phyloP scores from a whole-genome alignment of 2,329 filamentous ascomycete genomes.

The Calycina marina region DNA sequence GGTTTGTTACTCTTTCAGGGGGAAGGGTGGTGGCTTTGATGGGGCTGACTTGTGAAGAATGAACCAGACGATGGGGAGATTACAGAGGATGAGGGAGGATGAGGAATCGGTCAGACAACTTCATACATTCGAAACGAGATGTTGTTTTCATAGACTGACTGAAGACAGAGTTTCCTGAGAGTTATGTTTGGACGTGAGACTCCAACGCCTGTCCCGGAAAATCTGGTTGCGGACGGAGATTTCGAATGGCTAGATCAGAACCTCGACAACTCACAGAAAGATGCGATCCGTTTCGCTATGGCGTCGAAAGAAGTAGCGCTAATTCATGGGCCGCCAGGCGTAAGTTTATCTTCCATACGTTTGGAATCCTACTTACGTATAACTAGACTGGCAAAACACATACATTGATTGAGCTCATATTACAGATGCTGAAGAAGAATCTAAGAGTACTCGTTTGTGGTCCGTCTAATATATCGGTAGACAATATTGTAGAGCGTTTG shows the following conservation, averaged over 20 bases:
- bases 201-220: slow-evolving; percentile 32
- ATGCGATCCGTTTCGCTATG: slow-evolving; percentile 67
- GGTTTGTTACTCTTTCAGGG: slow-evolving; percentile 9
- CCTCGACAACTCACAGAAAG: slow-evolving; percentile 52
- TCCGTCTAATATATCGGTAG: slow-evolving; percentile 91
- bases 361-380: slow-evolving; percentile 1
- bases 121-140: no score
- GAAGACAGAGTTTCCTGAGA: slow-evolving; percentile 44
- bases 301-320: slow-evolving; percentile 69
- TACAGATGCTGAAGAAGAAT: slow-evolving; percentile 67
- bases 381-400: slow-evolving; percentile 81
- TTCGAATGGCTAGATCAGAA: slow-evolving; percentile 46
- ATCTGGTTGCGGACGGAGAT: slow-evolving; percentile 29
- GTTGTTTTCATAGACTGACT: no score
- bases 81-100: slow-evolving; percentile 41
- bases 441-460: slow-evolving; percentile 82
- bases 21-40: slow-evolving; percentile 4
- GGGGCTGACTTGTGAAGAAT: slow-evolving; percentile 36
- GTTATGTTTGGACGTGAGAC: slow-evolving; percentile 46
- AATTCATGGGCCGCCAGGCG: slow-evolving; percentile 86
- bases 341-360: slow-evolving; percentile 23
- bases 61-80: slow-evolving; percentile 45
- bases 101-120: slow-evolving; percentile 45
- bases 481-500: slow-evolving; percentile 92
- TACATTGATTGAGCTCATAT: slow-evolving; percentile 84